Base-by-base conservation (phyloP, 2,329 filamentous ascomycete genomes). In the Ceratocystis ficicola region DNA sequence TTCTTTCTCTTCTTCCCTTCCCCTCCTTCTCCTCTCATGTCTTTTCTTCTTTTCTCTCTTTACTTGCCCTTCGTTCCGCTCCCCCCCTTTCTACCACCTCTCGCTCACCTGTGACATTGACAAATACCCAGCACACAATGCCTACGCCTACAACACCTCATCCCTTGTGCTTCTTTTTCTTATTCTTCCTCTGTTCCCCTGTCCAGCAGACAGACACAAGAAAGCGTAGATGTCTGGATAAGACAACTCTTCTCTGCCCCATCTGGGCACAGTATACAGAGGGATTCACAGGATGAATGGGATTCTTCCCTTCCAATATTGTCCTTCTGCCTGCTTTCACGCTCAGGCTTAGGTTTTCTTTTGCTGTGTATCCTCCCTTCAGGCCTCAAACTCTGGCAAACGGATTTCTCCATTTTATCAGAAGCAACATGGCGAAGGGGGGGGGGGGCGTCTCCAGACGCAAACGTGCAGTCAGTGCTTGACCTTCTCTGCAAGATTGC, bases 381-480 rank as follows among this genome's bases (percentile, higher is more conserved):
- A 28, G 50, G 50, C 50, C 50, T 55, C 50, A 55, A 55, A 25
- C 50, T 55, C 30, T 20, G 50, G 50, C 28, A 25, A 12, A 55
- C 50, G 1, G 17, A 20, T n/a, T 32, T 5, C 44, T 48, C 50
- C 20, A 55, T 20, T 20, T 15, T 28, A 20, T 20, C 20, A 55
- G 25, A 55, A 55, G 50, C 50, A 55, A 55, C 30, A 25, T 55
- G 50, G 50, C 50, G 50, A n/a, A n/a, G n/a, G n/a, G n/a, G n/a
- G n/a, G n/a, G n/a, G n/a, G n/a, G n/a, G n/a, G 50, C 22, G 50
- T 52, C 8, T 52, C 8, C 20, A 52, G 50, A 12, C n/a, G 48
- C 6, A 52, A 10, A 17, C 5, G 15, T 48, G 44, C 20, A 48
- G 20, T 48, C 20, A 20, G 44, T 20, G 44, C 44, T 20, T 48